A percentile compares a stretch with the other conserved stretches of the same genome.
phyloP scores from a whole-genome alignment of 805 yeast species.

The Ogataea ganodermae region DNA sequence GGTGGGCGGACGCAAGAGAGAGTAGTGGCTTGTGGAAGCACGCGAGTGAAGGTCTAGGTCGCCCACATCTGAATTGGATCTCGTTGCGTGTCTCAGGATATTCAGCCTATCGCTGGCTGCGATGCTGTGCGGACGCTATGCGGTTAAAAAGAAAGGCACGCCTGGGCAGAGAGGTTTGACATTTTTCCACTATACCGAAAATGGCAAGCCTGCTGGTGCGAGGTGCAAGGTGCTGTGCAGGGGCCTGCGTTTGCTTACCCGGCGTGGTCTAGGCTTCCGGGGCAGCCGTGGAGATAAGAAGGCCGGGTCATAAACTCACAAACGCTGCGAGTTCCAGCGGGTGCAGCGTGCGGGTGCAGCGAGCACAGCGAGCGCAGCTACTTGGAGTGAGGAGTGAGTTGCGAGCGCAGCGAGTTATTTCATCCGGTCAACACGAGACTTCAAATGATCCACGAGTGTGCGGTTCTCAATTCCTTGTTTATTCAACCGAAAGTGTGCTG shows the following conservation, averaged over 20 bases:
- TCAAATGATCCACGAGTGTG: too few species aligned
- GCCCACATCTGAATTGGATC: not conserved
- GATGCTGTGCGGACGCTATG: slow-evolving; percentile 1
- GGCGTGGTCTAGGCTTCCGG: slow-evolving; percentile 5
- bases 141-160: slow-evolving; percentile 2
- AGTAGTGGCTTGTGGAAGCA: too few species aligned
- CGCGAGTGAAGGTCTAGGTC: too few species aligned
- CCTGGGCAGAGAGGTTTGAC: not conserved
- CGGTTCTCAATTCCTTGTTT: too few species aligned
- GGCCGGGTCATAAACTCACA: not conserved
- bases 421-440: too few species aligned
- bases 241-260: slow-evolving; percentile 1
- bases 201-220: not conserved
- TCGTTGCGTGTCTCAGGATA: not conserved
- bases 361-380: too few species aligned
- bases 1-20: too few species aligned
- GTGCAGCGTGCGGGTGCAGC: too few species aligned
- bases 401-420: too few species aligned
- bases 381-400: too few species aligned
- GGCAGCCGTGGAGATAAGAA: not conserved
- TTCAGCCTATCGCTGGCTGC: not conserved
- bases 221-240: not conserved
- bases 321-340: not conserved
- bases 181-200: slow-evolving; percentile 1
- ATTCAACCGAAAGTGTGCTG: too few species aligned